Evolutionary conservation across 495 filamentous ascomycete genomes (phyloP).

Genomic region (Xylaria grammica): DNA sequence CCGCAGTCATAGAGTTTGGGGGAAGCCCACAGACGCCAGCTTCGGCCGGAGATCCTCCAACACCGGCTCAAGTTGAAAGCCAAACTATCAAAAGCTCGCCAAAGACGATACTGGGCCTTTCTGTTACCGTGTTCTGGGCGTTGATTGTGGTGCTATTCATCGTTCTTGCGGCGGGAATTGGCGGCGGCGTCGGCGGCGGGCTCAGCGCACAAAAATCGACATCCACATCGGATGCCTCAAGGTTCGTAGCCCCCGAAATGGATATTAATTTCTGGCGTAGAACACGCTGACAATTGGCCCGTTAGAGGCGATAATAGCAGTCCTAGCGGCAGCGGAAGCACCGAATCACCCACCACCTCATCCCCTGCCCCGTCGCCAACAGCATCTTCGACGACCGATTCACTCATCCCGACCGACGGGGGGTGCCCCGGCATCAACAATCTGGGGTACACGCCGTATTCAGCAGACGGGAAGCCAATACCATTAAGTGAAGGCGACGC

Average conservation of each 20-base stretch:
- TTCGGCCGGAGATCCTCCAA: conserved; percentile 16
- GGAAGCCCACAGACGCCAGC: conserved; percentile 13
- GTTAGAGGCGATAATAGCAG: conserved; percentile 19
- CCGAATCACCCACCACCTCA: conserved; percentile 13
- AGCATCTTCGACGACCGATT: conserved; percentile 19
- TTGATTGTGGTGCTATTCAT: conserved; percentile 33
- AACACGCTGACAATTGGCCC: conserved; percentile 17
- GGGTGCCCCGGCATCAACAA: conserved; percentile 37
- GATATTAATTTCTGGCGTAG: neutral
- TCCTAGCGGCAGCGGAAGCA: conserved; percentile 10
- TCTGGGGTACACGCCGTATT: conserved; percentile 34
- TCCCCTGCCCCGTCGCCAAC: conserved; percentile 20
- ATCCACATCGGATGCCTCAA: conserved; percentile 3
- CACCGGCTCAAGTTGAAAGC: conserved; percentile 9
- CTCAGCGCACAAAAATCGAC: conserved; percentile 28
- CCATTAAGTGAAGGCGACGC: conserved; percentile 24
- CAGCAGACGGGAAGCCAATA: conserved; percentile 31
- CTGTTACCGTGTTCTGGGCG: conserved; percentile 40
- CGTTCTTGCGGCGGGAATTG: conserved; percentile 38
- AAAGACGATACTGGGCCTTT: conserved; percentile 33
- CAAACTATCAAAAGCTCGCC: neutral
- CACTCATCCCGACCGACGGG: conserved; percentile 27
- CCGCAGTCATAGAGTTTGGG: conserved; percentile 7
- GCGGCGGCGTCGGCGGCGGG: conserved; percentile 40
- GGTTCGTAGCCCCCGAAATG: conserved; percentile 16